These are phyloP conservation scores for Nidularia pulvinata DNA, from an alignment of 768 basidiomycete genomes.

Conservation along the genomic window DNA sequence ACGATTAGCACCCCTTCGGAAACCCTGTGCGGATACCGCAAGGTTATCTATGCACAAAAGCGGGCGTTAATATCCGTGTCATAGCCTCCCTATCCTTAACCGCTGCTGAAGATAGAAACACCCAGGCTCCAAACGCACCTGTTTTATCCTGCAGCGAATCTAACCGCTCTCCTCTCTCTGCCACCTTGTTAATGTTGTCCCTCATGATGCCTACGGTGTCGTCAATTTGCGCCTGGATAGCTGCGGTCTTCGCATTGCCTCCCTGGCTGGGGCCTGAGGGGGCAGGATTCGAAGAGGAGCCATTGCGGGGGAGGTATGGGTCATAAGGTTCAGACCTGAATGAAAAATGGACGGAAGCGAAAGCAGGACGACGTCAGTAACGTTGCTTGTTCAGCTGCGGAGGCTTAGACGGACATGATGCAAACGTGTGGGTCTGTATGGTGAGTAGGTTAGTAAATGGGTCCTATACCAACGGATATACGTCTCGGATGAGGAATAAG, in stretches of 20 bases:
- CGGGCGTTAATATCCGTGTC: too few species aligned
- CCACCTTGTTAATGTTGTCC: constrained; percentile 96
- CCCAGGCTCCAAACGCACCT: constrained; percentile 51
- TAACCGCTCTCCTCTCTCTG: constrained; percentile 92
- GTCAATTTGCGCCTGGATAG: constrained; percentile 97
- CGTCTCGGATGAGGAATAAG: too few species aligned
- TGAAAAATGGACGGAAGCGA: constrained; percentile 4
- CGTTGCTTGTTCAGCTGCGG: not conserved
- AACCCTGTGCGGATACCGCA: constrained; percentile 98
- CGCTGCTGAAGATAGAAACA: not conserved
- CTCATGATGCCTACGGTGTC: constrained; percentile 98
- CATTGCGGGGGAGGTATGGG: constrained; percentile 92
- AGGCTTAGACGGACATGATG: constrained; percentile 31
- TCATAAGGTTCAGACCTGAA: constrained; percentile 97
- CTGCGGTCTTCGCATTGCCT: constrained; percentile 81
- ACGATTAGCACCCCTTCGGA: constrained; percentile 95
- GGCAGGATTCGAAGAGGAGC: constrained; percentile 57
- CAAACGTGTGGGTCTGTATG: constrained; percentile 24
- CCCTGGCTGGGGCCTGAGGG: constrained; percentile 29
- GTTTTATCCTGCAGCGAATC: constrained; percentile 98
- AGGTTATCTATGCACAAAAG: constrained; percentile 72
- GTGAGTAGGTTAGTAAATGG: not conserved
- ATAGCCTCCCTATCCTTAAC: too few species aligned
- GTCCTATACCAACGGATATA: too few species aligned
- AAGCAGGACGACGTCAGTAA: not conserved